A percentile compares a stretch with the other conserved stretches of the same genome.
Evolutionary conservation across 495 filamentous ascomycete species (phyloP).

Genomic region (Tuber calosporum): DNA sequence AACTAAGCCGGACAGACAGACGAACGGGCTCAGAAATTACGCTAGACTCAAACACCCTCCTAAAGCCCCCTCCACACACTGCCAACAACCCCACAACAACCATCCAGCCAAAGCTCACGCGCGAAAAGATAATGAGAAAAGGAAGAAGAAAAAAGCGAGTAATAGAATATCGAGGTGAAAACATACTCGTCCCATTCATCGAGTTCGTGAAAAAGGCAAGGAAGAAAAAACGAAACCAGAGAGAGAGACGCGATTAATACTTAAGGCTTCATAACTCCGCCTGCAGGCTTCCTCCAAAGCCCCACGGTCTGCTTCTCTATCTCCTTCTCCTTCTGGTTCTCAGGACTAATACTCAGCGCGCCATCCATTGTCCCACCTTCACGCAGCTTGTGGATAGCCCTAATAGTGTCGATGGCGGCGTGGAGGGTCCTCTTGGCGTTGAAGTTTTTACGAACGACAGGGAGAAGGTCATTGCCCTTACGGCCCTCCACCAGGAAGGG

Average conservation of each 20-base stretch:
- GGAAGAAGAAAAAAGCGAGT: background rate
- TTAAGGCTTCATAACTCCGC: constrained; percentile 40
- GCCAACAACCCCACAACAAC: background rate
- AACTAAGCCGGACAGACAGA: background rate
- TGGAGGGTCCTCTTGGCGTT: constrained; percentile 90
- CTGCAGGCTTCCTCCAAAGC: constrained; percentile 42
- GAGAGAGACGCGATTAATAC: background rate
- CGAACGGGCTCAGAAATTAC: background rate
- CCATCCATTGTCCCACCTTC: constrained; percentile 80
- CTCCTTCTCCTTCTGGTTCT: constrained; percentile 48
- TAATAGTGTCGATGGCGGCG: constrained; percentile 92
- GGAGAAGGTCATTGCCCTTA: constrained; percentile 65
- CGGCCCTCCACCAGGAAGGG: constrained; percentile 64
- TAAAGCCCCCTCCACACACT: background rate
- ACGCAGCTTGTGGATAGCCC: constrained; percentile 94
- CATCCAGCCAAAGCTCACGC: background rate
- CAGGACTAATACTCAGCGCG: constrained; percentile 58
- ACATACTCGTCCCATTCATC: background rate
- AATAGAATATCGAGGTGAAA: background rate
- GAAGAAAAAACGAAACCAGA: background rate
- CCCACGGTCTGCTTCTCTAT: constrained; percentile 43
- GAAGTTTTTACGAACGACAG: constrained; percentile 97
- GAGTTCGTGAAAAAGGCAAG: background rate
- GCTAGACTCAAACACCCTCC: background rate
- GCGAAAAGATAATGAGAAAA: background rate